Conservation (phyloP, 805 yeast genomes). For the Yarrowia sp. region DNA sequence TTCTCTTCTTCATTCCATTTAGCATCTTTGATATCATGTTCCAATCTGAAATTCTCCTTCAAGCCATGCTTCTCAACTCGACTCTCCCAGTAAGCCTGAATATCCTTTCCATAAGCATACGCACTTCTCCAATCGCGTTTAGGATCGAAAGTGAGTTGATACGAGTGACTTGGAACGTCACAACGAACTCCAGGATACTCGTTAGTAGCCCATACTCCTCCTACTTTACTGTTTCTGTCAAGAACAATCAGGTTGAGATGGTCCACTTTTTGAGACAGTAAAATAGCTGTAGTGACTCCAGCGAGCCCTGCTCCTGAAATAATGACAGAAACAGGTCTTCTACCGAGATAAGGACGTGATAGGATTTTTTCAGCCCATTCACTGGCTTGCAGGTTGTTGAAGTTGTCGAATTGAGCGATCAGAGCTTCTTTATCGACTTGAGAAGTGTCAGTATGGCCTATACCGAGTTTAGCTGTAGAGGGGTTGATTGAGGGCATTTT, state of each 20-base stretch:
- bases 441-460: slow-evolving; percentile 5
- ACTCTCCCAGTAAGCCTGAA: slow-evolving; percentile 32
- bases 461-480: neutral
- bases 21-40: slow-evolving; percentile 30
- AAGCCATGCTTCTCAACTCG: slow-evolving; percentile 34
- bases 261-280: slow-evolving; percentile 32
- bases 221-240: slow-evolving; percentile 35
- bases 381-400: neutral
- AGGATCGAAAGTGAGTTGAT: slow-evolving; percentile 36
- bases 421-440: slow-evolving; percentile 3
- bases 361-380: slow-evolving; percentile 11
- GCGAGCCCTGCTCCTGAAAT: slow-evolving; percentile 38
- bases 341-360: neutral
- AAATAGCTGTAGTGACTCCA: slow-evolving; percentile 34
- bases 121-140: slow-evolving; percentile 35
- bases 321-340: slow-evolving; percentile 30
- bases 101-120: slow-evolving; percentile 35
- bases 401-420: neutral
- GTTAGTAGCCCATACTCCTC: slow-evolving; percentile 36
- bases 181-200: slow-evolving; percentile 35
- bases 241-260: slow-evolving; percentile 32
- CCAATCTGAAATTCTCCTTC: slow-evolving; percentile 30
- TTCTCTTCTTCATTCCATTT: slow-evolving; percentile 25
- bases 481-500: neutral
- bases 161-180: slow-evolving; percentile 36